Evolutionary conservation across 2,329 filamentous ascomycete species (phyloP).

Genomic region (Colletotrichum shisoi): DNA sequence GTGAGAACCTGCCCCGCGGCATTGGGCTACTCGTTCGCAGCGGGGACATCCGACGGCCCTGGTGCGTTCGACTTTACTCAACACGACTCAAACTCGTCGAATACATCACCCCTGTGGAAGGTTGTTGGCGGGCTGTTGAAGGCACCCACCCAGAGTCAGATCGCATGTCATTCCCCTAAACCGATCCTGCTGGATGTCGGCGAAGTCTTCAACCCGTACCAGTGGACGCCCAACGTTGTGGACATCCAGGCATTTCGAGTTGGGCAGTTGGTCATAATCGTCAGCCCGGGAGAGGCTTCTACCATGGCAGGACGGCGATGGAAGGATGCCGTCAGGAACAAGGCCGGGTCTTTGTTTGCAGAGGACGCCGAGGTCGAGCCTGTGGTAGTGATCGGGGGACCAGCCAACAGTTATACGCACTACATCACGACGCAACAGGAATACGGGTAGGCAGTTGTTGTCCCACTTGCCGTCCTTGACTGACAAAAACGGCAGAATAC

Average conservation of each 20-base stretch:
- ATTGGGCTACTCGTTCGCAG: slow-evolving; percentile 87
- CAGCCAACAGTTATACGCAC: slow-evolving; percentile 87
- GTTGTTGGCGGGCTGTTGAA: slow-evolving; percentile 75
- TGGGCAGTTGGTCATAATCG: slow-evolving; percentile 82
- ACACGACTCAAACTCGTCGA: slow-evolving; percentile 73
- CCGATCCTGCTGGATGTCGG: slow-evolving; percentile 88
- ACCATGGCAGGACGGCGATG: slow-evolving; percentile 92
- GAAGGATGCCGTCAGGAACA: slow-evolving; percentile 71
- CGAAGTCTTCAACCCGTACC: slow-evolving; percentile 75
- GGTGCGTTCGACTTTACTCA: slow-evolving; percentile 91
- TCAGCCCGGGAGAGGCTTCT: slow-evolving; percentile 86
- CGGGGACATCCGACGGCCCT: slow-evolving; percentile 87
- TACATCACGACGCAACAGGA: slow-evolving; percentile 79
- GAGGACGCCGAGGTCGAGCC: slow-evolving; percentile 59
- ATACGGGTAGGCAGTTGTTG: slow-evolving; percentile 46
- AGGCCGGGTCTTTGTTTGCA: slow-evolving; percentile 55
- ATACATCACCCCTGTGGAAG: slow-evolving; percentile 78
- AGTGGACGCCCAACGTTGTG: slow-evolving; percentile 88
- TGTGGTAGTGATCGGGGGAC: slow-evolving; percentile 81
- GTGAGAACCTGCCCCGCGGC: slow-evolving; percentile 84
- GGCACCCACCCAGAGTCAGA: slow-evolving; percentile 72
- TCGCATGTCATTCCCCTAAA: slow-evolving; percentile 79
- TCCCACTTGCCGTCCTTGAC: slow-evolving; percentile 41
- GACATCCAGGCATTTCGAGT: slow-evolving; percentile 85
- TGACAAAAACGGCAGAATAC: slow-evolving; percentile 56